Conservation (phyloP, 2,329 filamentous ascomycete species). For the Dactylellina leptospora region DNA sequence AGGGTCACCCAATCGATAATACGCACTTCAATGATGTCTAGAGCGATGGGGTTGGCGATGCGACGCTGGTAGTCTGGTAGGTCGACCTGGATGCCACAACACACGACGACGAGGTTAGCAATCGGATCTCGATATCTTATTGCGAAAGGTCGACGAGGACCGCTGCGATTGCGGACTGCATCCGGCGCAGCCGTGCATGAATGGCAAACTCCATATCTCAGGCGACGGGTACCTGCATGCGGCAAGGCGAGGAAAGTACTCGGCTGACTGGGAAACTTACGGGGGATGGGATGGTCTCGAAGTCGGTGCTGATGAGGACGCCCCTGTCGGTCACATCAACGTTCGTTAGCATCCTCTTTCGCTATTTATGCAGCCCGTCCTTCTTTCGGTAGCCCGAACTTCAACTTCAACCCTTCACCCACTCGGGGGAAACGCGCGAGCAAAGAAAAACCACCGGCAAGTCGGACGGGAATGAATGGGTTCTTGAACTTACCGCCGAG, state of each 20-base stretch:
- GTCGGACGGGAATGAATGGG: not conserved
- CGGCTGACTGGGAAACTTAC: conserved; percentile 14
- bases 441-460: no score
- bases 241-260: not conserved
- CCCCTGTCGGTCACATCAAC: conserved; percentile 26
- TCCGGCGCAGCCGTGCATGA: no score
- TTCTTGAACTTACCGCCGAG: conserved; percentile 41
- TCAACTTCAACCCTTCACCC: not conserved
- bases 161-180: no score
- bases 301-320: conserved; percentile 32
- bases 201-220: no score
- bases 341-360: conserved; percentile 25
- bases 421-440: not conserved
- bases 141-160: conserved; percentile 9
- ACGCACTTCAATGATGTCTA: conserved; percentile 46
- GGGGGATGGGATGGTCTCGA: conserved; percentile 37
- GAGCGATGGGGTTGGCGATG: conserved; percentile 33
- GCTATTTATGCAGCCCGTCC: not conserved
- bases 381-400: not conserved
- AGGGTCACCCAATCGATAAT: no score
- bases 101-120: conserved; percentile 43
- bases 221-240: conserved; percentile 40
- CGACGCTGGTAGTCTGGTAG: conserved; percentile 28
- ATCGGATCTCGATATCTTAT: not conserved
- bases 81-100: conserved; percentile 32